A percentile compares a stretch with the other conserved stretches of the same genome.
Evolutionary conservation across 345 rosid species (phyloP).

Genomic region (rapeseed (Brassica napus)): Da-Ae NC_063438.1:20827501-20828000

Average conservation of each 20-base stretch:
- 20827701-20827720: background rate
- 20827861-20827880: background rate
- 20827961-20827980: background rate
- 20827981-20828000: background rate
- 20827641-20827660: background rate
- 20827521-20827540: background rate
- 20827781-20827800: background rate
- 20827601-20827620: background rate
- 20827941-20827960: background rate
- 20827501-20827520: background rate
- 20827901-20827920: background rate
- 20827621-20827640: background rate
- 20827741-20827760: background rate
- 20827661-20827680: background rate
- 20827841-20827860: background rate
- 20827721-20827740: background rate
- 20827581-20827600: background rate
- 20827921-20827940: background rate
- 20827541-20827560: background rate
- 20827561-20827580: background rate
- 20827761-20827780: background rate
- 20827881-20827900: background rate
- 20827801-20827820: background rate
- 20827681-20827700: background rate
- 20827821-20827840: background rate